A percentile compares a stretch with the other conserved stretches of the same genome.
Evolutionary conservation across 257 asterid genomes (phyloP).

Genomic region (Gentiana dahurica): DNA sequence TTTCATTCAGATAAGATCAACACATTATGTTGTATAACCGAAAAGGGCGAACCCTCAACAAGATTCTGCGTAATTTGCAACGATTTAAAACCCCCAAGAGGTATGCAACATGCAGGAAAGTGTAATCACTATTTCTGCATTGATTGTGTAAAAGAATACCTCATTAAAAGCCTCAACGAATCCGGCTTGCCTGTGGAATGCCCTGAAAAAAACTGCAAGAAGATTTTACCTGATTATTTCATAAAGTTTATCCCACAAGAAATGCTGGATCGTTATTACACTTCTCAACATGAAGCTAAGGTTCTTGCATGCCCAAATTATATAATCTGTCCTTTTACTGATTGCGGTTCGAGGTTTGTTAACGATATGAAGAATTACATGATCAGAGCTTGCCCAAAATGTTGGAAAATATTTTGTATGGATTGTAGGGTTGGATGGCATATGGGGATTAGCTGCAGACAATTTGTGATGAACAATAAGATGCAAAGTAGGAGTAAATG

Average conservation of each 20-base stretch:
- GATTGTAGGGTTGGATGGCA: background rate
- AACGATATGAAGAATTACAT: constrained; percentile 5
- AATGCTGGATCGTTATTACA: background rate
- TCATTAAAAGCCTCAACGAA: background rate
- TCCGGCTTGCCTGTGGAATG: background rate
- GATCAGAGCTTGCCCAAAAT: constrained; percentile 6
- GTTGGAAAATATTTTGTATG: constrained; percentile 10
- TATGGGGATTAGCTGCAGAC: constrained; percentile 6
- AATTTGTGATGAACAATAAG: background rate
- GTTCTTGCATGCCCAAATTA: background rate
- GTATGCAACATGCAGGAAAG: background rate
- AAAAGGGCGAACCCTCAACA: constrained; percentile 3
- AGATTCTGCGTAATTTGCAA: constrained; percentile 7
- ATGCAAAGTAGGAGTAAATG: too few species aligned
- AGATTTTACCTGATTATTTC: background rate
- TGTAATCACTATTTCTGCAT: constrained; percentile 6
- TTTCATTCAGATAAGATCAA: too few species aligned
- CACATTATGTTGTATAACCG: background rate
- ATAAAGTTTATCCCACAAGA: background rate
- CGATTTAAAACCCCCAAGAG: constrained; percentile 1
- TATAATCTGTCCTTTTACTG: background rate
- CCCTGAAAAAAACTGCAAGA: constrained; percentile 8
- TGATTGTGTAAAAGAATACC: constrained; percentile 2
- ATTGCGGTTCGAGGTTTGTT: background rate
- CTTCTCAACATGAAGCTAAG: background rate